These are phyloP conservation scores for Trametes cubensis DNA, from an alignment of 768 basidiomycete species.

Conservation along the genomic window DNA sequence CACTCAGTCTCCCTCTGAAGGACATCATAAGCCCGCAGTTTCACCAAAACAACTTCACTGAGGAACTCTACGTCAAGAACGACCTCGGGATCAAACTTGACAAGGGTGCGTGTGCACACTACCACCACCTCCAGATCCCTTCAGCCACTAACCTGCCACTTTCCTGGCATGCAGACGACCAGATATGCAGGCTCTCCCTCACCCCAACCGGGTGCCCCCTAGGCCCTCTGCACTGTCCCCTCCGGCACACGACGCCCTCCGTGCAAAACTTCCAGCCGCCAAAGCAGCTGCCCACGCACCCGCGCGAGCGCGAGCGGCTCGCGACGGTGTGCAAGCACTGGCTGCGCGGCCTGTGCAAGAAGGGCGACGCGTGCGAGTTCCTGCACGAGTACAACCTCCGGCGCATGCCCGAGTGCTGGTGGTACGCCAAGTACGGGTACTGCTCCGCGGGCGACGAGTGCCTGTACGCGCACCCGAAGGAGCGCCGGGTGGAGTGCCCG, in stretches of 20 bases:
- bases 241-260: constrained; percentile 90
- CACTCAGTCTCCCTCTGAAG: constrained; percentile 34
- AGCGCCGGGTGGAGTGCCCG: constrained; percentile 89
- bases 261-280: constrained; percentile 88
- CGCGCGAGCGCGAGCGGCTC: constrained; percentile 78
- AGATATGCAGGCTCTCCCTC: constrained; percentile 87
- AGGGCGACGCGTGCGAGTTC: constrained; percentile 97
- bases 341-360: constrained; percentile 97
- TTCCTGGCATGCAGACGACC: constrained; percentile 63
- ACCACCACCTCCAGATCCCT: not conserved
- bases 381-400: constrained; percentile 98
- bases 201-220: constrained; percentile 87
- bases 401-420: constrained; percentile 99
- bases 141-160: constrained; percentile 11
- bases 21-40: constrained; percentile 88
- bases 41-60: constrained; percentile 88
- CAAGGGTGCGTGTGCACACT: constrained; percentile 61
- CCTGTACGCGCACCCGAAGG: constrained; percentile 93
- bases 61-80: constrained; percentile 79
- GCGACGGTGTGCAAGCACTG: constrained; percentile 99
- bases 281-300: constrained; percentile 79
- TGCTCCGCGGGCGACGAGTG: constrained; percentile 98
- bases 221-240: constrained; percentile 87
- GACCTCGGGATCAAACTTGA: constrained; percentile 88
- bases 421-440: constrained; percentile 97